Conservation (phyloP, 352 stramenopile genomes). For the Proteromonas lacertae region DNA sequence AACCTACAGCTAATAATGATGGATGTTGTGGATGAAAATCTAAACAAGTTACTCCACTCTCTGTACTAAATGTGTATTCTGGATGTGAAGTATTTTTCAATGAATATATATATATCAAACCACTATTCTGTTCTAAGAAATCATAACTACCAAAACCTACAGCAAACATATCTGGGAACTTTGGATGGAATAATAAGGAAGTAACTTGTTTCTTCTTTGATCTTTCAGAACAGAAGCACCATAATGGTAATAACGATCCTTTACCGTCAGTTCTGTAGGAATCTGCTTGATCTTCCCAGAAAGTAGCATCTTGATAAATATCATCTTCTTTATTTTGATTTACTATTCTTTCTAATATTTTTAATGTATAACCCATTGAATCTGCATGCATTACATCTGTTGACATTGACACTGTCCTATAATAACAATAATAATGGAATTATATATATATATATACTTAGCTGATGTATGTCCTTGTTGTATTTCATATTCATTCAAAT, state of each 20-base stretch:
- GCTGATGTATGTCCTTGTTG: slow-evolving; percentile 5
- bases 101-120: slow-evolving; percentile 71
- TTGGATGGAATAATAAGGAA: slow-evolving; percentile 64
- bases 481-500: slow-evolving; percentile 54
- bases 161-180: slow-evolving; percentile 65
- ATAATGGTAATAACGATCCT: slow-evolving; percentile 64
- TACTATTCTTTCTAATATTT: slow-evolving; percentile 73
- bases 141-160: slow-evolving; percentile 83
- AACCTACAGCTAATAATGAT: slow-evolving; percentile 65
- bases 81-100: slow-evolving; percentile 78
- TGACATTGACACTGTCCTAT: slow-evolving; percentile 29
- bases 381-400: slow-evolving; percentile 70
- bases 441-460: not conserved
- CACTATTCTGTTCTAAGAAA: slow-evolving; percentile 64
- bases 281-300: slow-evolving; percentile 62
- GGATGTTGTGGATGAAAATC: slow-evolving; percentile 69
- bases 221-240: slow-evolving; percentile 59
- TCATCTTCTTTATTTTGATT: slow-evolving; percentile 87
- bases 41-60: slow-evolving; percentile 68
- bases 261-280: slow-evolving; percentile 61
- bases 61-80: slow-evolving; percentile 70
- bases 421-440: not conserved
- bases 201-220: slow-evolving; percentile 79
- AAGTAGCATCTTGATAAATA: slow-evolving; percentile 88
- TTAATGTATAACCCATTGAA: slow-evolving; percentile 57